Evolutionary conservation across 1,284 basidiomycete species (phyloP).

Genomic region (Malassezia nana): DNA sequence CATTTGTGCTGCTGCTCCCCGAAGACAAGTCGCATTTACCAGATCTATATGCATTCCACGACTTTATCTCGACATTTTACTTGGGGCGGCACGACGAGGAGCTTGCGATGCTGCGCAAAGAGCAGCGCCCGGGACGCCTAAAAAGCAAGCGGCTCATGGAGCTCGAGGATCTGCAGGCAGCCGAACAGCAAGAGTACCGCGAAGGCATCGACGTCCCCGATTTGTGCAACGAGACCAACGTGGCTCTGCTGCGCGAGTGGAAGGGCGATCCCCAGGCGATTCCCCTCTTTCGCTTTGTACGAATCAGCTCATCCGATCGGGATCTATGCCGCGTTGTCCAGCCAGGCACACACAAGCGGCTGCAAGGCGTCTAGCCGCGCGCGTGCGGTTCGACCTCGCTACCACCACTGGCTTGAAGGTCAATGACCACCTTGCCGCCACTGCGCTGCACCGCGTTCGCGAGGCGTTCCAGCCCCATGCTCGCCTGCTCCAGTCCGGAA

Average conservation of each 20-base stretch:
- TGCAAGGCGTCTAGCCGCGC: conserved; percentile 8
- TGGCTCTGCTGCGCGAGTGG: conserved; percentile 39
- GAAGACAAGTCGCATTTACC: conserved; percentile 29
- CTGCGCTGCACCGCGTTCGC: conserved; percentile 34
- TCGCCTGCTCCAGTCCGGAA: conserved; percentile 60
- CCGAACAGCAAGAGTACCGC: conserved; percentile 33
- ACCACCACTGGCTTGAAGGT: background rate
- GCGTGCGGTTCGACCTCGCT: background rate
- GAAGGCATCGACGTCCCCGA: conserved; percentile 43
- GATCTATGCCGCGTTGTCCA: conserved; percentile 32
- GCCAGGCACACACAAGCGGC: conserved; percentile 29
- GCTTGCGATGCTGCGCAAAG: conserved; percentile 23
- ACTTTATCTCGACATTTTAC: conserved; percentile 29
- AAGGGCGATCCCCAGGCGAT: conserved; percentile 41
- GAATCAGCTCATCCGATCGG: conserved; percentile 33
- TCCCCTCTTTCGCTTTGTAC: conserved; percentile 38
- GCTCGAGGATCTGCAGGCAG: conserved; percentile 27
- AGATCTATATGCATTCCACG: conserved; percentile 34
- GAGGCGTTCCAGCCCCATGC: conserved; percentile 59
- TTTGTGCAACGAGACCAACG: conserved; percentile 32
- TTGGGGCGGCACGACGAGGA: conserved; percentile 37
- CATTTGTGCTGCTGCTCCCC: conserved; percentile 39
- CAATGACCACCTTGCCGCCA: conserved; percentile 40
- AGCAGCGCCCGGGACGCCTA: conserved; percentile 35
- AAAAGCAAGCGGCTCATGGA: conserved; percentile 30